A percentile compares a stretch with the other conserved stretches of the same genome.
Conservation (phyloP, 306 rosid genomes). For the Fragaria nilgerrensis region DNA sequence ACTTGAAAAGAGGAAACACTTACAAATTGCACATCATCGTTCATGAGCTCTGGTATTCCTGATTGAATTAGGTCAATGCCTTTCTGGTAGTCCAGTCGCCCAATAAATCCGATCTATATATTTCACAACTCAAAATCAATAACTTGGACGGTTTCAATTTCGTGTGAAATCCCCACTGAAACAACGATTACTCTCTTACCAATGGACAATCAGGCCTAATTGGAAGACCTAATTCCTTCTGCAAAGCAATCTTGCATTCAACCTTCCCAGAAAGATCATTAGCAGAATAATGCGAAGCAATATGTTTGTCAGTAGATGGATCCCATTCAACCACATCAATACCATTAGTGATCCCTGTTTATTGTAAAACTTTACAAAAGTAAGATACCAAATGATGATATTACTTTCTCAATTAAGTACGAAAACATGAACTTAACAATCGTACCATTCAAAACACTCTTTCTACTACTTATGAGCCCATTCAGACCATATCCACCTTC, state of each 20-base stretch:
- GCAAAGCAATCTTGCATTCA: slow-evolving; percentile 71
- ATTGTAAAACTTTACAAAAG: slow-evolving; percentile 12
- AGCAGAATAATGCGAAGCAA: slow-evolving; percentile 56
- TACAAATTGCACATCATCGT: slow-evolving; percentile 83
- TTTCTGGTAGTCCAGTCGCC: slow-evolving; percentile 86
- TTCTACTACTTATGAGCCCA: slow-evolving; percentile 57
- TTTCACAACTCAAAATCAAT: slow-evolving; percentile 28
- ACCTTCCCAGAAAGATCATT: slow-evolving; percentile 77
- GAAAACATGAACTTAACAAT: slow-evolving; percentile 7
- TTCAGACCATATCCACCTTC: slow-evolving; percentile 84
- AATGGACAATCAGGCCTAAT: slow-evolving; percentile 66
- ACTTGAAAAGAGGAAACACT: slow-evolving; percentile 30
- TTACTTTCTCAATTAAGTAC: slow-evolving; percentile 5
- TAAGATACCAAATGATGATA: not conserved
- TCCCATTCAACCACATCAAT: slow-evolving; percentile 77
- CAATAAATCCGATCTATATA: slow-evolving; percentile 81
- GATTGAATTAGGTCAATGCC: slow-evolving; percentile 72
- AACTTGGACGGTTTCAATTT: slow-evolving; percentile 14
- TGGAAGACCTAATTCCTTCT: slow-evolving; percentile 78
- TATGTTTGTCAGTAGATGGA: slow-evolving; percentile 65
- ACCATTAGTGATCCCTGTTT: slow-evolving; percentile 83
- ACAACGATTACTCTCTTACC: slow-evolving; percentile 41
- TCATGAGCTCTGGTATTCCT: slow-evolving; percentile 64
- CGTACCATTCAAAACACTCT: slow-evolving; percentile 63
- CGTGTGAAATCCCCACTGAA: slow-evolving; percentile 5